Base-by-base conservation (phyloP, 176 grass and related monocot genomes). In the Oropetium thomaeum region DNA sequence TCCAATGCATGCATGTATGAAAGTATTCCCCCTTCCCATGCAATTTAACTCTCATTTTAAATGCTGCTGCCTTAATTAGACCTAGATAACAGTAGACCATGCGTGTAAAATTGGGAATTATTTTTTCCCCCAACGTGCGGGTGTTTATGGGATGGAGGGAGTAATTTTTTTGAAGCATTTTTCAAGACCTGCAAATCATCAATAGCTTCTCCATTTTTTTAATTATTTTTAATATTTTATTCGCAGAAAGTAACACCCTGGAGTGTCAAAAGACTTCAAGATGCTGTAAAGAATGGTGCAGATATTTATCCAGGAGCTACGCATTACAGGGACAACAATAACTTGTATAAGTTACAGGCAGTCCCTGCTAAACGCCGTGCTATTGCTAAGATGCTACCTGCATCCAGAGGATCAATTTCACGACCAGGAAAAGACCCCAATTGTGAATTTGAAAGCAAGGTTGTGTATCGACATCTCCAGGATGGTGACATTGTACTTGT, bases 401-500 rank as follows among this genome's bases (percentile, higher is more conserved):
- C 90, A 43, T 93, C 94, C 45, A 86, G 75, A 85, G 83, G 83
- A 81, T 76, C 75, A 26, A 65, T 74, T 76, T 71, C 74, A 62
- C 86, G 87, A 28, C 75, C 77, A 54, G 90, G 90, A 31, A 97
- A 87, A 59, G 90, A 77, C 58, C 94, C 88, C 14, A 92, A 85
- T 72, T 79, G 74, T 39, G 90, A 83, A 29, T 89, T 89, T 25
- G 94, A 97, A 82, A 85, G 83, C 70, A 97, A 97, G 72, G 67
- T 93, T 82, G 88, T 97, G 34, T 87, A 91, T 88, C 86, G 94
- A 35, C 94, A 93, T 80, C 77, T 97, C 71, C 86, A 78, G 76
- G 86, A 97, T 81, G 94, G 94, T 67, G 94, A 97, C 27, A 80
- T 93, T 40, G 94, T 97, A 64, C 86, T 97, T 74, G 94, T 93